These are phyloP conservation scores for Paracoccidioides brasiliensis DNA, from an alignment of 2,329 filamentous ascomycete genomes.

Conservation along the genomic window DNA sequence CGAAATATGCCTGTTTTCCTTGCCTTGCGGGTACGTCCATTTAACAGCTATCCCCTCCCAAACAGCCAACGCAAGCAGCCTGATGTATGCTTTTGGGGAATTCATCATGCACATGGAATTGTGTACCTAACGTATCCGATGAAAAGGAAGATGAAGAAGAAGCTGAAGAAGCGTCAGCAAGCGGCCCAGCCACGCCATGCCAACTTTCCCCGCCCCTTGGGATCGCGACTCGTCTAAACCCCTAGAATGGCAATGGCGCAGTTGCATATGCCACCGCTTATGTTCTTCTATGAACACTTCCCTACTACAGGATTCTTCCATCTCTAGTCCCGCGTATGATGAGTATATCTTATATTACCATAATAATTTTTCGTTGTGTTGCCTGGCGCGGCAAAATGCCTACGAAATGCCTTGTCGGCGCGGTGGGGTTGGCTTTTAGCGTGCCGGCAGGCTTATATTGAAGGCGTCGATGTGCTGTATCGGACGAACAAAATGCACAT, in stretches of 20 bases:
- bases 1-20: slow-evolving; percentile 3
- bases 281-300: background rate
- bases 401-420: slow-evolving; percentile 13
- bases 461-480: slow-evolving; percentile 21
- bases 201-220: background rate
- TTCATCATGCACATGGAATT: slow-evolving; percentile 6
- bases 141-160: background rate
- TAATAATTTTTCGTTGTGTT: background rate
- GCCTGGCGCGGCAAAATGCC: slow-evolving; percentile 1
- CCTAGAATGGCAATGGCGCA: slow-evolving; percentile 4
- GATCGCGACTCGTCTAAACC: background rate
- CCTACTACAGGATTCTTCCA: background rate
- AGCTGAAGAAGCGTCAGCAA: background rate
- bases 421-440: slow-evolving; percentile 20
- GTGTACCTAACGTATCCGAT: slow-evolving; percentile 3
- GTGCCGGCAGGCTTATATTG: slow-evolving; percentile 21
- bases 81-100: slow-evolving; percentile 5
- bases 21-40: background rate
- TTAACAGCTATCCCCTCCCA: slow-evolving; percentile 2
- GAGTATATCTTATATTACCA: background rate
- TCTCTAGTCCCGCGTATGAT: too few relatives aligned
- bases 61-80: slow-evolving; percentile 10
- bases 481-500: slow-evolving; percentile 19
- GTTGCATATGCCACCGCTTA: slow-evolving; percentile 5
- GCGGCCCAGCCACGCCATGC: background rate